Percentiles rank a stretch among this genome's conserved stretches.
phyloP scores from a whole-genome alignment of 2,329 filamentous ascomycete species.

The Trichoderma sp. region DNA sequence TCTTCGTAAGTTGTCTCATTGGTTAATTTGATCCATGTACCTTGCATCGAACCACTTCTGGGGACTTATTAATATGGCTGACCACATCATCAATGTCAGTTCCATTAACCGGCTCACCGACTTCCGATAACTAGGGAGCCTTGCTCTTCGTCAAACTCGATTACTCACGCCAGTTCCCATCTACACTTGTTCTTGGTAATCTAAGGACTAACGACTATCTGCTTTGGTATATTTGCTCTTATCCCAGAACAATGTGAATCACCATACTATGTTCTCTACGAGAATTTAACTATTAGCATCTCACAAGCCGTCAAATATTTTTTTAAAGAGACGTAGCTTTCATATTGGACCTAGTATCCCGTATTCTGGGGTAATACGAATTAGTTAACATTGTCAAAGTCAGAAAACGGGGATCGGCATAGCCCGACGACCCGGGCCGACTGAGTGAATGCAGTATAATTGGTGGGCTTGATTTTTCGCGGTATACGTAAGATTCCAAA shows the following conservation, averaged over 20 bases:
- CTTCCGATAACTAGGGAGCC: not conserved
- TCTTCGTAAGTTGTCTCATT: not conserved
- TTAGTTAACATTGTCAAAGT: not conserved
- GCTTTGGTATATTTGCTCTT: not conserved
- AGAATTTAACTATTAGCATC: not conserved
- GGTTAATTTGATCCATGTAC: not conserved
- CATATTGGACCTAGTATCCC: not conserved
- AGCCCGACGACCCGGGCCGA: constrained; percentile 7
- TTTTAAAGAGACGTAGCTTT: not conserved
- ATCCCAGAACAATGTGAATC: not conserved
- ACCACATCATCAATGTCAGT: not conserved
- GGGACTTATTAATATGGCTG: not conserved
- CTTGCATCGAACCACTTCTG: not conserved
- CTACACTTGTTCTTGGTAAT: not conserved
- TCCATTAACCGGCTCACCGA: not conserved
- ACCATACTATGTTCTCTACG: not conserved
- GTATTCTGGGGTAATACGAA: not conserved
- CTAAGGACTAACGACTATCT: not conserved
- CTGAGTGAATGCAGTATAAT: not conserved
- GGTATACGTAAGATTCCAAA: not conserved
- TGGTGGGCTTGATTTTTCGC: not conserved
- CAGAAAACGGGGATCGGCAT: not conserved
- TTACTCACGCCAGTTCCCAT: not conserved
- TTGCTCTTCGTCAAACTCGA: not conserved
- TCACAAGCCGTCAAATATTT: not conserved